Evolutionary conservation across 2,329 filamentous ascomycete species (phyloP).

Genomic region (Colletotrichum falcatum): DNA sequence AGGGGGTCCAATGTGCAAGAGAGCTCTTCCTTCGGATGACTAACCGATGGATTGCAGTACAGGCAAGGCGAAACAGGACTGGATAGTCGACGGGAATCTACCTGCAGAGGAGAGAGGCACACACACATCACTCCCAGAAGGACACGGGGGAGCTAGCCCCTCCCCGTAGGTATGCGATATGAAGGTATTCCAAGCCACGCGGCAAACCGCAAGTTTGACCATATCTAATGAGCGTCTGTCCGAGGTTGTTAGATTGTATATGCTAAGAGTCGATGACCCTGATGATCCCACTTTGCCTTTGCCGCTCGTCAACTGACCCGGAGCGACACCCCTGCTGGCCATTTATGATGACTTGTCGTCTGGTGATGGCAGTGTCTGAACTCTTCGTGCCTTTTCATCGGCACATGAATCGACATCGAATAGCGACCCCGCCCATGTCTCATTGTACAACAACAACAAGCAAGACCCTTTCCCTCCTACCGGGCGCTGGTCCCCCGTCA

Average conservation of each 20-base stretch:
- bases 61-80: not conserved
- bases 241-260: not conserved
- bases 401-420: constrained; percentile 16
- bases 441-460: constrained; percentile 14
- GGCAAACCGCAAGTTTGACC: not conserved
- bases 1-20: not conserved
- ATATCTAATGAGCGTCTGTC: not conserved
- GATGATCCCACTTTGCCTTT: not conserved
- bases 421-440: not conserved
- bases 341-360: not conserved
- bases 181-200: not conserved
- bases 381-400: not conserved
- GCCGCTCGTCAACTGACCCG: not conserved
- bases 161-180: not conserved
- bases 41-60: not conserved
- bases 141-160: not conserved
- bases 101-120: not conserved
- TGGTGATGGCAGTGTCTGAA: not conserved
- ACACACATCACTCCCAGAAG: not conserved
- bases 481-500: constrained; percentile 12
- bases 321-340: not conserved
- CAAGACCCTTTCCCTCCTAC: constrained; percentile 14
- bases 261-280: too few relatives aligned
- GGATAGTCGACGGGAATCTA: not conserved
- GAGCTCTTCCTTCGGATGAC: not conserved